These are phyloP conservation scores for Infundibulicybe gibba DNA, from an alignment of 768 basidiomycete genomes.

Conservation along the genomic window DNA sequence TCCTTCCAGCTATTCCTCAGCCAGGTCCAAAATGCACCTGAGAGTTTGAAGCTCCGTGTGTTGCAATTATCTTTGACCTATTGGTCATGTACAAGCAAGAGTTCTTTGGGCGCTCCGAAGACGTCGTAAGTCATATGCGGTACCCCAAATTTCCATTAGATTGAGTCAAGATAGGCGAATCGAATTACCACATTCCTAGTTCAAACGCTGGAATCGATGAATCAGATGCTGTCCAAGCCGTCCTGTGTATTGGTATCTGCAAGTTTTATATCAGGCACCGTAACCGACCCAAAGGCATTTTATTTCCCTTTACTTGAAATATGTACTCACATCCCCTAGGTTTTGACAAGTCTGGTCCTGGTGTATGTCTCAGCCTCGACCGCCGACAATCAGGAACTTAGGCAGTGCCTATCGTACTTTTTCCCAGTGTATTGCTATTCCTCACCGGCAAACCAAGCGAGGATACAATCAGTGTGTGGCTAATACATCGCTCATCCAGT, in stretches of 20 bases:
- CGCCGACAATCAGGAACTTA: slow-evolving; percentile 74
- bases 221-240: slow-evolving; percentile 69
- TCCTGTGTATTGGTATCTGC: slow-evolving; percentile 78
- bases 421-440: slow-evolving; percentile 94
- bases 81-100: slow-evolving; percentile 86
- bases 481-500: background rate
- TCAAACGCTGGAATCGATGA: slow-evolving; percentile 61
- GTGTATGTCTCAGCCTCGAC: slow-evolving; percentile 88
- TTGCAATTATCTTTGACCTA: slow-evolving; percentile 88
- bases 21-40: slow-evolving; percentile 75
- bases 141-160: background rate
- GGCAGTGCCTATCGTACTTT: slow-evolving; percentile 94
- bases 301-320: slow-evolving; percentile 4
- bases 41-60: slow-evolving; percentile 72
- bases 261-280: slow-evolving; percentile 89
- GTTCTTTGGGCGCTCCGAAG: slow-evolving; percentile 54
- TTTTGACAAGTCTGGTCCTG: slow-evolving; percentile 36
- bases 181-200: slow-evolving; percentile 45
- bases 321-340: slow-evolving; percentile 16
- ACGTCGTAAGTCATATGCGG: slow-evolving; percentile 29
- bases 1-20: slow-evolving; percentile 84
- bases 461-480: slow-evolving; percentile 43
- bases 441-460: slow-evolving; percentile 70
- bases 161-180: slow-evolving; percentile 24
- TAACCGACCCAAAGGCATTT: slow-evolving; percentile 74